phyloP scores from a whole-genome alignment of 139 green algal genomes.

The Chlamydomonas applanata region DNA sequence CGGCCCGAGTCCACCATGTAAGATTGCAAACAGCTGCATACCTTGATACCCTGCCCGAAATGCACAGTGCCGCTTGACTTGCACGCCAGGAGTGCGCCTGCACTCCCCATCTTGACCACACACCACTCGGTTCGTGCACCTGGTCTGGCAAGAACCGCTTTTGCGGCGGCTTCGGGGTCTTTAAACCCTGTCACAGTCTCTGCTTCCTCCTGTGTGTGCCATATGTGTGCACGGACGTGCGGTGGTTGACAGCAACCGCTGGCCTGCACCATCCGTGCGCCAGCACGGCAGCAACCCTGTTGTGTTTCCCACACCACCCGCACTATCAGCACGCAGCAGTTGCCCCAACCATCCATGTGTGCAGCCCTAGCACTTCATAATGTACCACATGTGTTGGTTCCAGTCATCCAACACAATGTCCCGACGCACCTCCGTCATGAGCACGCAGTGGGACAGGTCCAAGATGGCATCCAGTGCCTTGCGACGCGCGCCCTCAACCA shows the following conservation, averaged over 20 bases:
- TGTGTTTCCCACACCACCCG: no score
- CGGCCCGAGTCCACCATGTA: no score
- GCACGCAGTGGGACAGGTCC: constrained; percentile 69
- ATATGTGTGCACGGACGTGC: no score
- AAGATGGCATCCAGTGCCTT: constrained; percentile 68
- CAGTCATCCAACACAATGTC: no score
- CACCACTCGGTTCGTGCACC: constrained; percentile 62
- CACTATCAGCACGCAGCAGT: no score
- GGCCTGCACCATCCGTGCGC: no score
- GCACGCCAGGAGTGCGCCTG: constrained; percentile 66
- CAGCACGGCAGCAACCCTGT: no score
- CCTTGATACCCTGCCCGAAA: constrained; percentile 2
- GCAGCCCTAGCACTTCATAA: no score
- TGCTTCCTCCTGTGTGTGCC: constrained; percentile 77
- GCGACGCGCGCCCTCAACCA: constrained; percentile 49
- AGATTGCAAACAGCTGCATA: no score
- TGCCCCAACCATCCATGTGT: no score
- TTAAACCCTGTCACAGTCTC: constrained; percentile 66
- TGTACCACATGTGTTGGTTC: no score
- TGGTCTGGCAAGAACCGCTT: constrained; percentile 55
- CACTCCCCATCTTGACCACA: constrained; percentile 79
- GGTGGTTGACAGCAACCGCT: no score
- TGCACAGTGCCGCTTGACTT: constrained; percentile 8
- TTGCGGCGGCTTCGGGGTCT: constrained; percentile 59
- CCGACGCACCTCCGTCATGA: constrained; percentile 87